Conservation (phyloP, 805 yeast genomes). For the Ogataea pini region DNA sequence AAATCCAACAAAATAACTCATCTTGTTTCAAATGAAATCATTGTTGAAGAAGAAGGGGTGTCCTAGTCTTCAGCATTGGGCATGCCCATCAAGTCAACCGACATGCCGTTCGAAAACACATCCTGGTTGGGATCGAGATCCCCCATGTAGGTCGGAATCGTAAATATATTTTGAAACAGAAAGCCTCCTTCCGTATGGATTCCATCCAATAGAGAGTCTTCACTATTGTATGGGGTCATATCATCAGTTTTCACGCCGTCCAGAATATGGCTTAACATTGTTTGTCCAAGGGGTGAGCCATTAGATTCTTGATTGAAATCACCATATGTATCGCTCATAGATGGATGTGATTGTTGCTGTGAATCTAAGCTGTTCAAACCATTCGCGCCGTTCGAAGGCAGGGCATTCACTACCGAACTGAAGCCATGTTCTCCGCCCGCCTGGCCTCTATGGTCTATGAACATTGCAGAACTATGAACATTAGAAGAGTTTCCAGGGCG, state of each 20-base stretch:
- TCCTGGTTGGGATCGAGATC: conserved; percentile 21
- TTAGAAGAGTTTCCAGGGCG: neutral
- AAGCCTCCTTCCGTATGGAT: conserved; percentile 19
- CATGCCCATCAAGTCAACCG: conserved; percentile 10
- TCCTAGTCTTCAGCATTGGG: neutral
- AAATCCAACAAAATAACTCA: neutral
- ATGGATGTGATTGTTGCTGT: neutral
- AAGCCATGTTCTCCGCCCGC: neutral
- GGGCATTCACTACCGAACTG: neutral
- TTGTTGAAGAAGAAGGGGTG: neutral
- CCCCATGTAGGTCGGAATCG: conserved; percentile 33
- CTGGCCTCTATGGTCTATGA: neutral
- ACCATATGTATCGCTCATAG: neutral
- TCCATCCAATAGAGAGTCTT: conserved; percentile 12
- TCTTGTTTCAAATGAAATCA: too few relatives aligned
- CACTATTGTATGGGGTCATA: conserved; percentile 15
- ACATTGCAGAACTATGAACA: neutral
- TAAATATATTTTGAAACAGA: conserved; percentile 34
- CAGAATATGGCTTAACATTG: neutral
- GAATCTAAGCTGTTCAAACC: neutral
- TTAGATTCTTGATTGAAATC: neutral
- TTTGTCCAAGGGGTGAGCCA: neutral
- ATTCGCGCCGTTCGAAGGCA: neutral
- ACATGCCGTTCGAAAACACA: conserved; percentile 3
- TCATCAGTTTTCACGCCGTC: conserved; percentile 7